Evolutionary conservation across 495 filamentous ascomycete species (phyloP), one percentile per base, ranked within the genome.

Genomic region (Penicillium tannophilum): DNA sequence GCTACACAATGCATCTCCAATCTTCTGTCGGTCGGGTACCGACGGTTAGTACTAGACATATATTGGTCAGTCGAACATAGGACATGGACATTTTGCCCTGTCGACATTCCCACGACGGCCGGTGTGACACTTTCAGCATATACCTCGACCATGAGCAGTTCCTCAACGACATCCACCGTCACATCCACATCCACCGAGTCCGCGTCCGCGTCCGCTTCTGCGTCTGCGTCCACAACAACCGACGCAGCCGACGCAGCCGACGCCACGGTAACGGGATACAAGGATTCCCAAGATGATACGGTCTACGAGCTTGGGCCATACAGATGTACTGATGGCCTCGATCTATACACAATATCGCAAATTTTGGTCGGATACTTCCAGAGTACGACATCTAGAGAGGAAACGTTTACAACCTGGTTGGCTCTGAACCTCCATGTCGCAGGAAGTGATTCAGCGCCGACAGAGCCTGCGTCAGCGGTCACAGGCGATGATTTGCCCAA

Each of bases 361-460:
- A 69, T 87, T 16, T 61, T 87, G 8, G 55, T 64, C 3, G 72
- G 73, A 30, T 86, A 82, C 59, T 75, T 87, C 39, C 54, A 69
- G 30, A 54, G 70, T 10, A 85, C 82, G 7, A 69, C 72, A 24
- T 78, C 72, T 14, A 76, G 77, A 7, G 51, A 83, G 30, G 72
- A 72, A 6, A 64, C 71, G 6, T 75, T 75, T 35, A 82, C 81
- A 6, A 73, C 72, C 35, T 83, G 77, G 58, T 50, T 88, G 6
- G 73, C 79, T 14, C 58, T 89, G 54, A 88, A 87, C 65, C 66
- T 89, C 2, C 86, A 88, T 74, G 82, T 76, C 16, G 83, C 85
- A 7, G 73, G 77, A 8, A 71, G 77, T 51, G 62, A 68, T 33
- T 62, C 66, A 23, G 52, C 66, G 12, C 76, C 78, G 0, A 62